A percentile compares a stretch with the other conserved stretches of the same genome.
These are phyloP conservation scores for Pseudonectria buxi DNA, from an alignment of 2,329 filamentous ascomycete genomes.

Conservation along the genomic window DNA sequence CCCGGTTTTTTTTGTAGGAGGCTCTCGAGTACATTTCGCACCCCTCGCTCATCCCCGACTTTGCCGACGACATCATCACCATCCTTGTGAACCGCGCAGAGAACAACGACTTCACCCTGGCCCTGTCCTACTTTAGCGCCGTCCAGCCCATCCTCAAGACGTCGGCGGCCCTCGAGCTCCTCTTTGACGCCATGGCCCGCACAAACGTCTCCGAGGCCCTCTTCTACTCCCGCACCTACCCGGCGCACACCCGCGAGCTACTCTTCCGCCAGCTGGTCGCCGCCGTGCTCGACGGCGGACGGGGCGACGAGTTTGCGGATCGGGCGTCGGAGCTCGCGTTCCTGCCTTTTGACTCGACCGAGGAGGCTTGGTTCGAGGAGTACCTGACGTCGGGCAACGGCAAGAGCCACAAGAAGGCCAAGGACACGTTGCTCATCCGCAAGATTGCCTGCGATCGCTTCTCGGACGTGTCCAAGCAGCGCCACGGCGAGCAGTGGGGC, in stretches of 20 bases:
- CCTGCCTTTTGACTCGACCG: conserved; percentile 61
- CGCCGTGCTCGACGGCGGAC: conserved; percentile 43
- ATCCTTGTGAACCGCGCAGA: conserved; percentile 57
- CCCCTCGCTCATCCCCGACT: conserved; percentile 72
- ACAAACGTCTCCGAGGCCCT: conserved; percentile 67
- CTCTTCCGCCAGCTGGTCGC: conserved; percentile 63
- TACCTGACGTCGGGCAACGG: conserved; percentile 60
- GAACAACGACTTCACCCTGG: conserved; percentile 54
- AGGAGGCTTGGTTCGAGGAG: conserved; percentile 69
- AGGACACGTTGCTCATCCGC: conserved; percentile 69
- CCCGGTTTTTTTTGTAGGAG: conserved; percentile 31
- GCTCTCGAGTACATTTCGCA: conserved; percentile 73
- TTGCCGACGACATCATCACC: conserved; percentile 73
- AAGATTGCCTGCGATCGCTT: conserved; percentile 61
- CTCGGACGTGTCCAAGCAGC: conserved; percentile 38
- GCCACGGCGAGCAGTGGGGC: conserved; percentile 40
- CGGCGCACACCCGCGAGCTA: conserved; percentile 52
- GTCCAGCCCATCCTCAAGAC: conserved; percentile 66
- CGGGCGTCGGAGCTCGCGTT: conserved; percentile 64
- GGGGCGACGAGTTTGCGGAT: conserved; percentile 37
- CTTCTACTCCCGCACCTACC: conserved; percentile 61
- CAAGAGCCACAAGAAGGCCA: conserved; percentile 55
- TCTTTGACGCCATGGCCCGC: conserved; percentile 62
- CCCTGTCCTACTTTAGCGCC: conserved; percentile 72
- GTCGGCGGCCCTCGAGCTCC: conserved; percentile 53